Evolutionary conservation across 2,329 filamentous ascomycete genomes (phyloP).

Genomic region (Cyphellophora europaea): DNA sequence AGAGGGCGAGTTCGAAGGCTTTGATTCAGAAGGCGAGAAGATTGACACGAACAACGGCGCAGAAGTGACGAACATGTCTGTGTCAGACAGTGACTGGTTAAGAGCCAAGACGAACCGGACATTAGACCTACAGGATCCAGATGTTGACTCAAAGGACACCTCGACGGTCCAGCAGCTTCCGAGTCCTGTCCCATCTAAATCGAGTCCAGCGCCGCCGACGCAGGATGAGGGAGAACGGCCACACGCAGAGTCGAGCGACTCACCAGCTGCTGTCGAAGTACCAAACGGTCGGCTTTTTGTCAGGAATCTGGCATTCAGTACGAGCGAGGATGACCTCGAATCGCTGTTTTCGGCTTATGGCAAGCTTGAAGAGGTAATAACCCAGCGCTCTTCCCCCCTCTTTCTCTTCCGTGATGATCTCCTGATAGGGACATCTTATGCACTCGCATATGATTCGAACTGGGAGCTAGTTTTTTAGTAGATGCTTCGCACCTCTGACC

Average conservation of each 20-base stretch:
- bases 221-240: too few species aligned
- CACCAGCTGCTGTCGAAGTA: slow-evolving; percentile 25
- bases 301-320: slow-evolving; percentile 76
- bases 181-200: too few species aligned
- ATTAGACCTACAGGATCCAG: slow-evolving; percentile 73
- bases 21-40: neutral
- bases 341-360: slow-evolving; percentile 63
- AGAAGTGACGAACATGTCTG: neutral
- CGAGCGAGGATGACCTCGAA: slow-evolving; percentile 67
- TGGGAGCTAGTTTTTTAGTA: slow-evolving; percentile 99
- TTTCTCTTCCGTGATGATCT: slow-evolving; percentile 70
- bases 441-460: slow-evolving; percentile 80
- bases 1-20: neutral
- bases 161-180: slow-evolving; percentile 15
- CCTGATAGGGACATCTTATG: slow-evolving; percentile 99
- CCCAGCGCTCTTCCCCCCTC: slow-evolving; percentile 11
- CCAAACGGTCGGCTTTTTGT: slow-evolving; percentile 69
- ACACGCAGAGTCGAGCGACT: too few species aligned
- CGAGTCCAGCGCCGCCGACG: too few species aligned
- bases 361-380: slow-evolving; percentile 75
- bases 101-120: slow-evolving; percentile 79
- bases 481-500: slow-evolving; percentile 89
- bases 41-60: neutral
- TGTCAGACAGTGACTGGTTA: slow-evolving; percentile 64
- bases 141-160: slow-evolving; percentile 35